Evolutionary conservation across 2,329 filamentous ascomycete genomes (phyloP), one percentile per base, ranked within the genome.

Genomic region (Capronia americana): DNA sequence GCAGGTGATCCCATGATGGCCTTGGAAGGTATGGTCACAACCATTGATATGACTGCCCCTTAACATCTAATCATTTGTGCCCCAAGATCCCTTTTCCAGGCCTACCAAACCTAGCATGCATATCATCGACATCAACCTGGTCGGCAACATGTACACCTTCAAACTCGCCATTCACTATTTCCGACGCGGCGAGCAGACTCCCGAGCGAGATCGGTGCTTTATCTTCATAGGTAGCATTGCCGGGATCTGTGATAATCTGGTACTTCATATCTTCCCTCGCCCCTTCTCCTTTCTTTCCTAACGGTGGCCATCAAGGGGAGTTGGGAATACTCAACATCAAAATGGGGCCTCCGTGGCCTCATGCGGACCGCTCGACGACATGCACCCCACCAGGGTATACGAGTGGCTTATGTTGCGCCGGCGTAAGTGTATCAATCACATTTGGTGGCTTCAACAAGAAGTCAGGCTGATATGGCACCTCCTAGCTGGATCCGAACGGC

Each of bases 151-250:
- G 10, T 83, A 82, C 71, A 83, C 82, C 0, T 77, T 78, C 64
- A 83, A 83, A 66, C 74, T 84, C 0, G 82, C 81, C 0, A 74
- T 82, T 8, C 80, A 83, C 67, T 82, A 82, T 65, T 83, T 84
- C 70, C 72, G 80, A 17, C 57, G 63, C 10, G 38, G 51, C 14
- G 41, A 44, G 3, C 23, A 32, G 50, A 38, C 34, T 51, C 44
- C 26, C 10, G 55, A 55, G 14, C 32, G 65, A 20, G 65, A 67
- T 46, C 65, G 65, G 12, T 67, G 65, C 34, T 64, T 67, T 38
- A 67, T 67, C 48, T 67, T 67, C 41, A 51, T 56, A 14, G 63
- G 63, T 17, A 65, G 63, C 38, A 46, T 65, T 44, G 63, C 63
- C 4, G 63, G 63, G 20, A 50, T 48, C 20, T 24, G 51, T 20